Percentiles rank a stretch among this genome's conserved stretches.
Conservation (phyloP, 2,329 filamentous ascomycete genomes). For the Rhynchosporium graminicola region DNA sequence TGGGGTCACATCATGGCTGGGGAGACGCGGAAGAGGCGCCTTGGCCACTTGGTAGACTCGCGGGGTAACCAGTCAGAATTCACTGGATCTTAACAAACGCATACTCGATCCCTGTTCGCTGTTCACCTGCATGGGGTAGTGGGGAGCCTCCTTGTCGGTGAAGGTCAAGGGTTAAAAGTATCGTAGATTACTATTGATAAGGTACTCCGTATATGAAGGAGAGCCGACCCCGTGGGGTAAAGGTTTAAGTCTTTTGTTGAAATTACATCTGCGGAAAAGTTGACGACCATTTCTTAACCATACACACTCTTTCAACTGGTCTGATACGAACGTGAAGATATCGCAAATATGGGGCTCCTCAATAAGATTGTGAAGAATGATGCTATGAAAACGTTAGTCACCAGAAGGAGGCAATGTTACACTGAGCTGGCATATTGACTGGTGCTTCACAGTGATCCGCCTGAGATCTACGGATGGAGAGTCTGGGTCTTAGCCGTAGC, state of each 20-base stretch:
- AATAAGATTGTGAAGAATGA: constrained; percentile 55
- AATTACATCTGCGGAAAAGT: no score
- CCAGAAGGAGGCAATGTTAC: neutral
- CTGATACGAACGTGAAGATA: neutral
- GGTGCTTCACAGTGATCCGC: constrained; percentile 30
- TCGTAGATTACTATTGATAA: no score
- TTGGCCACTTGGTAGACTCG: neutral
- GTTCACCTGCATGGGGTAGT: neutral
- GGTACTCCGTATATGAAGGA: no score
- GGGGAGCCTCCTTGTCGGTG: no score
- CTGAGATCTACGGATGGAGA: constrained; percentile 54
- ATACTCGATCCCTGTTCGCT: neutral
- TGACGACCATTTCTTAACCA: neutral
- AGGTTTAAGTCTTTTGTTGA: no score
- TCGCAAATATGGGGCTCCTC: constrained; percentile 35
- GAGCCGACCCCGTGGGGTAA: no score
- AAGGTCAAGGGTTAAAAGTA: no score
- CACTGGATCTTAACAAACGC: neutral
- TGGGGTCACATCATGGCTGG: constrained; percentile 3
- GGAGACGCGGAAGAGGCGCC: neutral
- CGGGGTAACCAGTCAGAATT: neutral
- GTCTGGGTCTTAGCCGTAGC: constrained; percentile 42
- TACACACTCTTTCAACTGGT: neutral
- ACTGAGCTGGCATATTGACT: neutral
- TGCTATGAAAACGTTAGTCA: constrained; percentile 57